These are phyloP conservation scores for Heracleum sosnowskyi DNA, from an alignment of 129 eudicot genomes.

Conservation along the genomic window DNA sequence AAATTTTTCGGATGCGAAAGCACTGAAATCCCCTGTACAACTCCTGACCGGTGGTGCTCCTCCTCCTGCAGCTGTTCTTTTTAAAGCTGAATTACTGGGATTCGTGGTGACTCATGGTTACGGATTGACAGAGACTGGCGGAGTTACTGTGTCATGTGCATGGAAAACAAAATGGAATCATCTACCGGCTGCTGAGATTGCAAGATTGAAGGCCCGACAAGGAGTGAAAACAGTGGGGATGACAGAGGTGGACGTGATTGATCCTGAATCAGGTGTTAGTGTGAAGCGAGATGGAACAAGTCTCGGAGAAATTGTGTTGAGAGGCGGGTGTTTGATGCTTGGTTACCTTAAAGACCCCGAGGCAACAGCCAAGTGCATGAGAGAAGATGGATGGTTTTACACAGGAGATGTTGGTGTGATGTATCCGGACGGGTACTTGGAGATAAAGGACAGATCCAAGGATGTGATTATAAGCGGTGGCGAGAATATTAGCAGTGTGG, in stretches of 20 bases:
- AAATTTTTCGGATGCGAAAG: neutral
- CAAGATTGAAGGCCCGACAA: conserved; percentile 4
- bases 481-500: conserved; percentile 65
- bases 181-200: neutral
- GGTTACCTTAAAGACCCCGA: conserved; percentile 5
- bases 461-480: conserved; percentile 63
- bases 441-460: conserved; percentile 57
- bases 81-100: conserved; percentile 11
- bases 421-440: conserved; percentile 68
- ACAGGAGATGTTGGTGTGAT: conserved; percentile 28
- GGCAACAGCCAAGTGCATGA: conserved; percentile 9
- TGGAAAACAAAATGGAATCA: conserved; percentile 8
- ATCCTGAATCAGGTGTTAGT: conserved; percentile 1
- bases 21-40: conserved; percentile 7
- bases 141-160: neutral
- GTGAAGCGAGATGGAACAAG: conserved; percentile 5
- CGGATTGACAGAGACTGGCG: conserved; percentile 15
- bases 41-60: conserved; percentile 14
- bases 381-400: conserved; percentile 6
- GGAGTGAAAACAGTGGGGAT: conserved; percentile 6
- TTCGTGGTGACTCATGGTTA: conserved; percentile 18
- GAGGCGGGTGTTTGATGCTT: conserved; percentile 7
- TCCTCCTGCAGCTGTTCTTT: conserved; percentile 12
- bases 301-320: conserved; percentile 5
- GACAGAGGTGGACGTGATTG: conserved; percentile 5